Conservation (phyloP, 23 red algal genomes). For the Gracilaria vermiculophylla region DNA sequence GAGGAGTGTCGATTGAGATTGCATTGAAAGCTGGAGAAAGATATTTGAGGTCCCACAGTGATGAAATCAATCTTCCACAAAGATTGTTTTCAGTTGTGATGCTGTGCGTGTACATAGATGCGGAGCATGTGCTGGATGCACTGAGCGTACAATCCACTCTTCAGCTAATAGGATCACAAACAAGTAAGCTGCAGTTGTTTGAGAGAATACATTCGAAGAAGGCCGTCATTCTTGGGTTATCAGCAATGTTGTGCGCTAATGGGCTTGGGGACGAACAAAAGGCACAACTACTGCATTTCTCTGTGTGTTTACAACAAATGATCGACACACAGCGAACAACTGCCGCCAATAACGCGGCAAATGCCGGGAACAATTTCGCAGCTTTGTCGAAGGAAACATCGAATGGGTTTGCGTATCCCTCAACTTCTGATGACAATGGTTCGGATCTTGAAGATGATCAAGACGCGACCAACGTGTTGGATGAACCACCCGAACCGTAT, state of each 20-base stretch:
- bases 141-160: constrained; percentile 17
- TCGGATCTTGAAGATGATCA: constrained; percentile 61
- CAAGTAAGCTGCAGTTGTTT: constrained; percentile 42
- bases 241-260: constrained; percentile 14
- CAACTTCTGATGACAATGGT: constrained; percentile 1
- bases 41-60: constrained; percentile 3
- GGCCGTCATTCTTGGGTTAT: constrained; percentile 33
- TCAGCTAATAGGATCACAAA: constrained; percentile 41
- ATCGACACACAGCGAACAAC: constrained; percentile 41
- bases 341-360: constrained; percentile 7
- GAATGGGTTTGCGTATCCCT: constrained; percentile 29
- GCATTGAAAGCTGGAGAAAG: constrained; percentile 18
- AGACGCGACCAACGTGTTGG: constrained; percentile 49
- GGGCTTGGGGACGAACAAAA: constrained; percentile 23
- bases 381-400: background rate
- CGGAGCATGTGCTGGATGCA: constrained; percentile 9
- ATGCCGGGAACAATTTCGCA: constrained; percentile 39
- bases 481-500: background rate
- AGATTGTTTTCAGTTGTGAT: constrained; percentile 43
- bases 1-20: background rate
- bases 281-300: constrained; percentile 21
- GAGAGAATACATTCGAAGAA: constrained; percentile 54
- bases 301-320: constrained; percentile 30
- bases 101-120: constrained; percentile 33
- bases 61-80: constrained; percentile 13